Conservation (phyloP, 768 basidiomycete genomes). For the Tephrocybe rancida region DNA sequence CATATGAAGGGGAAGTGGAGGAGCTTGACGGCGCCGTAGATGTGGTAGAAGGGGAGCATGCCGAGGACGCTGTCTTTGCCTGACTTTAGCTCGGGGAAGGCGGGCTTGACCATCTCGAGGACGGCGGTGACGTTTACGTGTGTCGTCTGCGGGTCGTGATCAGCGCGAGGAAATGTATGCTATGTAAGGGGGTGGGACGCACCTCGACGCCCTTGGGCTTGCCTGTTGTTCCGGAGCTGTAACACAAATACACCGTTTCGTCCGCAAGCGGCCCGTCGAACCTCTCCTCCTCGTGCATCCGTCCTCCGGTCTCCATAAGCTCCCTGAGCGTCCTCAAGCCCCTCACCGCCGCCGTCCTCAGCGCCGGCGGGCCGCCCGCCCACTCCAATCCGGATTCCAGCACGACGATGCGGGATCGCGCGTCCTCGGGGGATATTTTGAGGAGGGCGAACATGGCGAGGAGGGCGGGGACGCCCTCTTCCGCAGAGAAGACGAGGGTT, state of each 20-base stretch:
- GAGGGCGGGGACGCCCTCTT: constrained; percentile 58
- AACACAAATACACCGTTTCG: constrained; percentile 69
- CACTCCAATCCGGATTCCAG: constrained; percentile 51
- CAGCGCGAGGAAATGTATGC: not conserved
- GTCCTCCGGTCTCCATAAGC: constrained; percentile 45
- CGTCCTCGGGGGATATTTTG: constrained; percentile 49
- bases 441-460: constrained; percentile 56
- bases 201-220: constrained; percentile 73
- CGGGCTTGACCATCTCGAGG: constrained; percentile 47
- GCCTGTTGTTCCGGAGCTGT: constrained; percentile 67
- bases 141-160: constrained; percentile 46
- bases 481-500: constrained; percentile 62
- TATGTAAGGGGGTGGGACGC: not conserved
- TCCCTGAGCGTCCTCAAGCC: constrained; percentile 20
- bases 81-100: constrained; percentile 41
- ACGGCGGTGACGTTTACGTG: constrained; percentile 70
- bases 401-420: constrained; percentile 57
- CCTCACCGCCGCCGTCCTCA: not conserved
- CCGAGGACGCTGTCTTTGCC: constrained; percentile 58
- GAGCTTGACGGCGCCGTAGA: constrained; percentile 61
- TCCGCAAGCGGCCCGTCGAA: constrained; percentile 53
- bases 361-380: constrained; percentile 38
- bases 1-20: constrained; percentile 55
- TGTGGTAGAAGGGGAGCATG: constrained; percentile 61
- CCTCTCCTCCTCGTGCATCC: constrained; percentile 51